Base-by-base conservation (phyloP, 2,329 filamentous ascomycete genomes). In the Fusarium torreyae region DNA sequence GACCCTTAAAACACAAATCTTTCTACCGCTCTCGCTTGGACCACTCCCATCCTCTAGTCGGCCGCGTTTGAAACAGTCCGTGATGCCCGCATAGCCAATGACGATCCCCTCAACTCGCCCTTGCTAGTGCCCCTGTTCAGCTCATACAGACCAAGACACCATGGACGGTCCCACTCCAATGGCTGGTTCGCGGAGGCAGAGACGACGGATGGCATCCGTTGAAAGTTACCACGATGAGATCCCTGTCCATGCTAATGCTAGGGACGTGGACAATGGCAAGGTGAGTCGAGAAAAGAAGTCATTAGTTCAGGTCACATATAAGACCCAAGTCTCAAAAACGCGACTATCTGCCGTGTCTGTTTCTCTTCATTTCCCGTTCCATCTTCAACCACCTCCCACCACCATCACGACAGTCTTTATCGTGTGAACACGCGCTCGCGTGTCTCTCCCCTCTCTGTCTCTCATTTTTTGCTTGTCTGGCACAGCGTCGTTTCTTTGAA, bases 401-500 rank as follows among this genome's bases (percentile, higher is more conserved):
- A 44, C 62, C 67, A 54, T 49, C 44, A 57, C 64, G 63, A 70
- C 67, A 58, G 57, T 70, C 67, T 36, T 68, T 69, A 64, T 68
- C 58, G 67, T 70, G 71, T 74, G 67, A 74, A 72, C 71, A 70
- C 70, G 68, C 72, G 68, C 63, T 61, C 63, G 67, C 55, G 68
- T 63, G 68, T 66, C 52, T 74, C 53, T 74, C 70, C 71, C 62
- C 39, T 39, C 44, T 63, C 50, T 46, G 43, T 20, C 60, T 49
- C 58, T 57, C 45, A 48, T 56, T 54, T 54, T 57, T 45, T 60
- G 44, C 62, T 60, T 61, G 60, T 70, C 66, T 42, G 64, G 59
- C 46, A 69, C 65, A 69, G 57, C 51, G 51, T 61, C 68, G 36
- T 65, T 69, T 51, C 26, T 65, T 54, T 45, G 46, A 24, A 31